These are phyloP conservation scores for Tulasnella sp. DNA, from an alignment of 768 basidiomycete genomes.

Conservation along the genomic window DNA sequence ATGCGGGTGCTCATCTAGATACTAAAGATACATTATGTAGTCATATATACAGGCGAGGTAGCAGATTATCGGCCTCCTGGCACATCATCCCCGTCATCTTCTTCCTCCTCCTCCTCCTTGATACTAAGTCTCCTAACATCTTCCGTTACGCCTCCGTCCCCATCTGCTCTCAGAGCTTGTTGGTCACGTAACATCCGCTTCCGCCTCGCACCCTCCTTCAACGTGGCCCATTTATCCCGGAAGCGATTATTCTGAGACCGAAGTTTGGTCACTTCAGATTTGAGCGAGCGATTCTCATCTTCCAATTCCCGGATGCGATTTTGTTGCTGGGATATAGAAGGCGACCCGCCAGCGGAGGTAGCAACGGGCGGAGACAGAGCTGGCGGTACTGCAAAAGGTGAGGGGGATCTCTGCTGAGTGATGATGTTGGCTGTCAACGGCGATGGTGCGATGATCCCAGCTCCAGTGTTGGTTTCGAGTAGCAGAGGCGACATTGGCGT, in stretches of 20 bases:
- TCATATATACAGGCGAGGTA: no score
- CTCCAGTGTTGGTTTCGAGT: background rate
- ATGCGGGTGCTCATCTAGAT: no score
- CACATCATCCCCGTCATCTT: conserved; percentile 34
- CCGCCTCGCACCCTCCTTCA: conserved; percentile 78
- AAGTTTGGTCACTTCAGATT: conserved; percentile 77
- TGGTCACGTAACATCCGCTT: conserved; percentile 67
- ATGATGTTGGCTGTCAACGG: conserved; percentile 37
- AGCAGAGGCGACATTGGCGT: background rate
- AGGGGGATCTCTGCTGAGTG: conserved; percentile 32
- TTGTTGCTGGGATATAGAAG: conserved; percentile 16
- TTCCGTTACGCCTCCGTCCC: conserved; percentile 17
- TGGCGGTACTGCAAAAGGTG: conserved; percentile 41
- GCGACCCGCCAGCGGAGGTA: conserved; percentile 41
- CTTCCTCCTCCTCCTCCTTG: conserved; percentile 53
- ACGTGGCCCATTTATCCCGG: conserved; percentile 79
- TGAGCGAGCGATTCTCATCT: conserved; percentile 55
- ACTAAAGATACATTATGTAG: no score
- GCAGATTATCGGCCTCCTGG: no score
- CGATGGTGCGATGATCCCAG: background rate
- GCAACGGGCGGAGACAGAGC: conserved; percentile 35
- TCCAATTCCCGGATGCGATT: conserved; percentile 58
- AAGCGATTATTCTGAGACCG: conserved; percentile 75
- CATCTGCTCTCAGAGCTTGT: conserved; percentile 35
- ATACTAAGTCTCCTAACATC: conserved; percentile 52